phyloP scores from a whole-genome alignment of 306 rosid species.

The Styphnolobium japonicum region DNA sequence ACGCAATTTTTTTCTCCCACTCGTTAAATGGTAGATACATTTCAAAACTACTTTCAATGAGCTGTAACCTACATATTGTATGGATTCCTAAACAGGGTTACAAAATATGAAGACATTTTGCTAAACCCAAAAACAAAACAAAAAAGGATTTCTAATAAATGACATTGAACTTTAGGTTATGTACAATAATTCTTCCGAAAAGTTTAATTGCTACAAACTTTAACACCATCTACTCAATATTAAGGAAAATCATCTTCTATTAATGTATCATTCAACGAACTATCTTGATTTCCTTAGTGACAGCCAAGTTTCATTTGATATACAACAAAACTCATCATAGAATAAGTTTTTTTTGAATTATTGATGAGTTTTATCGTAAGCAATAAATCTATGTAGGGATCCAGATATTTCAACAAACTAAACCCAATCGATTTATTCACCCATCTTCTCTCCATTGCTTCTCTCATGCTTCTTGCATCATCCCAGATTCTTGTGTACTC shows the following conservation, averaged over 20 bases:
- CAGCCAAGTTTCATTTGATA: conserved; percentile 55
- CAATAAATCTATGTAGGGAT: conserved; percentile 60
- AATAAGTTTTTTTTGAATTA: conserved; percentile 50
- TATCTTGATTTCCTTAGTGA: conserved; percentile 35
- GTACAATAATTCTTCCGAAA: conserved; percentile 7
- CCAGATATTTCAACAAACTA: conserved; percentile 69
- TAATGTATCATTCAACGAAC: conserved; percentile 20
- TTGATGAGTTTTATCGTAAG: conserved; percentile 73
- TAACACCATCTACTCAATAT: conserved; percentile 7
- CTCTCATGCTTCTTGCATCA: conserved; percentile 64
- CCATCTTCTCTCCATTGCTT: conserved; percentile 73
- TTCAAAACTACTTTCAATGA: too few species aligned
- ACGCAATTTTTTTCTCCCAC: neutral
- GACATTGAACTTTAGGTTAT: conserved; percentile 8
- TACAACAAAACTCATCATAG: conserved; percentile 49
- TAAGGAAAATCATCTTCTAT: conserved; percentile 29
- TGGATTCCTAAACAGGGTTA: neutral
- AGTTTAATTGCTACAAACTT: conserved; percentile 15
- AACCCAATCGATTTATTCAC: conserved; percentile 72
- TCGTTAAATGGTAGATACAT: neutral
- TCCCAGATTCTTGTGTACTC: too few species aligned
- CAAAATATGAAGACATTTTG: conserved; percentile 1
- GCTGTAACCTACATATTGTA: neutral
- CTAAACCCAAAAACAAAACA: neutral
- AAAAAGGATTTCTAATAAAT: neutral